Base-by-base conservation (phyloP, 257 asterid genomes). In the Penstemon barbatus region DNA sequence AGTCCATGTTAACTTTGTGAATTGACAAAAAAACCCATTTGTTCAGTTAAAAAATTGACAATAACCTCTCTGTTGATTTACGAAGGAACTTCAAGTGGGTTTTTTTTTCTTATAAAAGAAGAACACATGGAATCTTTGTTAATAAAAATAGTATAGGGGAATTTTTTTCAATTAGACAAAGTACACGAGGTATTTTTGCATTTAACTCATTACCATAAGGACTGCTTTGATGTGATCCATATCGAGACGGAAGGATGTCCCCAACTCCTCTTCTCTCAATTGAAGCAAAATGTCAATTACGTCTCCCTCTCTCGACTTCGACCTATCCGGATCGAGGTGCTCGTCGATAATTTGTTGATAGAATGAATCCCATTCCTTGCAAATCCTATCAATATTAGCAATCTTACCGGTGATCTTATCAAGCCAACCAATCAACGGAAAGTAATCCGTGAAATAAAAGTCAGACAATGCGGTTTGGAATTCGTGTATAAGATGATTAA, bases 391-490 rank as follows among this genome's bases (percentile, higher is more conserved):
- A 19, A 79, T 76, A 0, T 66, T 65, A 52, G 58, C 57, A 59
- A 63, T 9, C 69, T 44, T 74, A 4, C 83, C 83, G 3, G 62
- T 19, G 8, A 71, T 9, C 6, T 63, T 53, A 42, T 79, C 84
- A 56, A 71, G 44, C 83, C 78, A 75, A 6, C 78, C 78, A 9
- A 72, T 33, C 77, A 66, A 68, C 0, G 81, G 81, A 48, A 77
- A 71, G 51, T 77, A 77, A 62, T 77, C 78, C 5, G 54, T 44
- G 56, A 72, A 57, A 58, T 43, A 62, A 10, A 68, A 61, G 0
- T 18, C 53, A n/a, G 68, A 61, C 19, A 67, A 1, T 15, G 48
- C 7, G 4, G 12, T 33, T 52, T 71, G 68, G 39, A 73, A 57
- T 11, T 51, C 59, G 5, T 4, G 36, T 6, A 69, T 50, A 6